phyloP scores from a whole-genome alignment of 177 flowering plant species.

The Vitis hybrid region DNA sequence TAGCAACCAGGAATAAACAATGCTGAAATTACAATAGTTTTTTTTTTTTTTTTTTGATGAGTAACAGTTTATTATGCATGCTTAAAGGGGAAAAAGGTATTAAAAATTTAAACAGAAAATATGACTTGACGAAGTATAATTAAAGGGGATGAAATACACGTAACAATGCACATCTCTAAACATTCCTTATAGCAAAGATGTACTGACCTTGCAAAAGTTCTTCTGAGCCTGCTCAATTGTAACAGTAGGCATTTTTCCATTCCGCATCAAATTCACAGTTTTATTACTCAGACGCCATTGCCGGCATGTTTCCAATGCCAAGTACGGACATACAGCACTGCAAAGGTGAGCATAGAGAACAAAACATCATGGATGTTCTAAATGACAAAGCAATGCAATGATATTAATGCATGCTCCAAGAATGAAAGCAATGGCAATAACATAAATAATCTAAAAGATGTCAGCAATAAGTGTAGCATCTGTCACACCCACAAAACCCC shows the following conservation, averaged over 20 bases:
- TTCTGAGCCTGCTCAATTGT: conserved; percentile 98
- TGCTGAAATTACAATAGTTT: too few relatives aligned
- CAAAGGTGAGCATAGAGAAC: conserved; percentile 9
- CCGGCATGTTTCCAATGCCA: conserved; percentile 97
- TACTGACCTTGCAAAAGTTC: conserved; percentile 87
- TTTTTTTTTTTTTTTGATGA: too few relatives aligned
- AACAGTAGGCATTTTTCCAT: conserved; percentile 98
- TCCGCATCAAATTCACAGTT: conserved; percentile 95
- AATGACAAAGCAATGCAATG: not conserved
- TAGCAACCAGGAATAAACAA: too few relatives aligned
- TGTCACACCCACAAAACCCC: not conserved
- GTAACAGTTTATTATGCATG: too few relatives aligned
- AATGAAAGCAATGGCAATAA: conserved; percentile 1
- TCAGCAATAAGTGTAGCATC: not conserved
- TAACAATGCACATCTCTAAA: too few relatives aligned
- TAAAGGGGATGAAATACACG: too few relatives aligned
- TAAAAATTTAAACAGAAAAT: too few relatives aligned
- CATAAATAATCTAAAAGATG: not conserved
- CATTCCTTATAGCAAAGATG: not conserved
- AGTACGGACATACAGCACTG: conserved; percentile 97
- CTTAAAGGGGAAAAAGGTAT: too few relatives aligned
- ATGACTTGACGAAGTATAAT: too few relatives aligned
- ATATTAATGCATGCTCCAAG: not conserved
- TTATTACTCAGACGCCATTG: conserved; percentile 98
- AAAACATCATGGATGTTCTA: not conserved